Conservation (phyloP, 805 yeast species). For the Clavispora vitiphila region DNA sequence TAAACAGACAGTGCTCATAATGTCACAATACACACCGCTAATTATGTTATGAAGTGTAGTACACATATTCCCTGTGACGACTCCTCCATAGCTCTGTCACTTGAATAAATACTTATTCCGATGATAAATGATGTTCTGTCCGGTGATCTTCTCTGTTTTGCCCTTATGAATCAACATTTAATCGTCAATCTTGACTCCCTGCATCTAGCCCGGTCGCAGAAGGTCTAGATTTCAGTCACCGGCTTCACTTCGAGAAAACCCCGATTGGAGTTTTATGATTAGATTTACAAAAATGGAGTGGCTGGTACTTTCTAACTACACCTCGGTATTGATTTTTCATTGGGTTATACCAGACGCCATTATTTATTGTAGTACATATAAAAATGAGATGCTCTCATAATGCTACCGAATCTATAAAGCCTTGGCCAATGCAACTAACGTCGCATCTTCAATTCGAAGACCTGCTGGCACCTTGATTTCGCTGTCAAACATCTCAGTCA, state of each 20-base stretch:
- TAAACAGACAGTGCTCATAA: conserved; percentile 1
- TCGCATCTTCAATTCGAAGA: conserved; percentile 66
- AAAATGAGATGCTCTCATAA: background rate
- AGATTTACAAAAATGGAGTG: no score
- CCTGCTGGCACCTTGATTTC: conserved; percentile 48
- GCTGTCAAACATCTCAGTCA: conserved; percentile 68
- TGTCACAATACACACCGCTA: no score
- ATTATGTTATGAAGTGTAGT: no score
- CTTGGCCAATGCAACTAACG: conserved; percentile 51
- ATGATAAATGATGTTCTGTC: no score
- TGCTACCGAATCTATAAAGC: background rate
- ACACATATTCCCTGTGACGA: no score
- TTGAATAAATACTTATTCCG: no score
- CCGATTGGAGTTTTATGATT: no score
- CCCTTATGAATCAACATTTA: no score
- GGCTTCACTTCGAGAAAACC: background rate
- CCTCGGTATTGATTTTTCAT: no score
- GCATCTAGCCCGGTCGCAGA: background rate
- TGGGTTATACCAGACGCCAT: background rate
- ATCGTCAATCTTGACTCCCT: background rate
- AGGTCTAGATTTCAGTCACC: background rate
- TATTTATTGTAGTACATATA: background rate
- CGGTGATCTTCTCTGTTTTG: no score
- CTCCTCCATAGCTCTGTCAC: no score
- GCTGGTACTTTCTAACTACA: no score